These are phyloP conservation scores for Backusella tuberculispora DNA, from an alignment of 192 early-diverging fungal genomes.

Conservation along the genomic window DNA sequence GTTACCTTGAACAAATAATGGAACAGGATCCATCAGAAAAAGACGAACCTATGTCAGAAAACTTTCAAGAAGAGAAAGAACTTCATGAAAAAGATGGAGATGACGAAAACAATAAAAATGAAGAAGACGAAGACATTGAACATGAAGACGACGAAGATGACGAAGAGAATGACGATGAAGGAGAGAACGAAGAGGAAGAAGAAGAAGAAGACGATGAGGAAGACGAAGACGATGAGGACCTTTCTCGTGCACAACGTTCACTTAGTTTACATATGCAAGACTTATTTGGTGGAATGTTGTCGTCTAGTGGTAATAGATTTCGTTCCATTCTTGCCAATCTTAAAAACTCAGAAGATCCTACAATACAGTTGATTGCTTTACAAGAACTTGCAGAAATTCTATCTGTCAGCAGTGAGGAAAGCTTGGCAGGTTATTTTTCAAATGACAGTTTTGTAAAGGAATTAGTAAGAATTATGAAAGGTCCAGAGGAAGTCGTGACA, in stretches of 20 bases:
- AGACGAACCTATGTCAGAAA: conserved; percentile 1
- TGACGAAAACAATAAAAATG: not conserved
- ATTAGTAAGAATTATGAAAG: conserved; percentile 66
- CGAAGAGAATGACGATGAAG: conserved; percentile 31
- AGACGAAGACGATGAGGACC: conserved; percentile 44
- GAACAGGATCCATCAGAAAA: not conserved
- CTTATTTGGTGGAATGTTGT: conserved; percentile 44
- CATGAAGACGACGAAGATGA: conserved; percentile 32
- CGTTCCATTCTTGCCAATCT: conserved; percentile 64
- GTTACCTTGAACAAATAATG: not conserved
- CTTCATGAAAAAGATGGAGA: conserved; percentile 26
- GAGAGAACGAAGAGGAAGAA: conserved; percentile 27
- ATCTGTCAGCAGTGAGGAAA: conserved; percentile 78
- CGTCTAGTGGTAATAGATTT: conserved; percentile 51
- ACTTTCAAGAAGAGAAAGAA: conserved; percentile 24
- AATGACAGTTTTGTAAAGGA: conserved; percentile 68
- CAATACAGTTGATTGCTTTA: conserved; percentile 79
- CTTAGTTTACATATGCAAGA: conserved; percentile 41
- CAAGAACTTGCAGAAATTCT: conserved; percentile 83
- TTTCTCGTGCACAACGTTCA: conserved; percentile 26
- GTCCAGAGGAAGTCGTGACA: conserved; percentile 43
- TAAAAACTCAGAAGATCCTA: conserved; percentile 58
- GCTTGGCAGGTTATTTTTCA: conserved; percentile 63
- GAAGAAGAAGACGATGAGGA: conserved; percentile 31
- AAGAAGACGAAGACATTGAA: conserved; percentile 25